Percentiles rank a stretch among this genome's conserved stretches.
Evolutionary conservation across 1,139 yeast species (phyloP).

Genomic region (Hanseniaspora gamundiae): DNA sequence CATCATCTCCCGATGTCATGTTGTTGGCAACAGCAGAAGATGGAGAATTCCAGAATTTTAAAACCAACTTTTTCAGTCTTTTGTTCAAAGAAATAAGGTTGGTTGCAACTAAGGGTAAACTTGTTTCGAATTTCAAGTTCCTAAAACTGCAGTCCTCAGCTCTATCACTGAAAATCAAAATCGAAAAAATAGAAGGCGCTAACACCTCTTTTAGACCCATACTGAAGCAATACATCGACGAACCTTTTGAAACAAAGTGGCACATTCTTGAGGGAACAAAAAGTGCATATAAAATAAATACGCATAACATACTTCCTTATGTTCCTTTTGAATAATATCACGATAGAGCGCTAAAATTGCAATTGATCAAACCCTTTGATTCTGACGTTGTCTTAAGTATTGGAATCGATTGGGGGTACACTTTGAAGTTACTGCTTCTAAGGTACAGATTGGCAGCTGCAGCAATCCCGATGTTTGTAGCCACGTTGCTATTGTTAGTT

Average conservation of each 20-base stretch:
- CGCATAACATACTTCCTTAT: conserved; percentile 75
- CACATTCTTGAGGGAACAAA: conserved; percentile 35
- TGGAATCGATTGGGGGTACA: conserved; percentile 19
- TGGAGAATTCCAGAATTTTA: neutral
- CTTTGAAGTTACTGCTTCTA: conserved; percentile 41
- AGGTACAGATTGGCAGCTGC: conserved; percentile 54
- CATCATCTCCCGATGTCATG: conserved; percentile 28
- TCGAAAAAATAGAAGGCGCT: neutral
- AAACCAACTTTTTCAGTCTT: neutral
- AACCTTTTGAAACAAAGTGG: conserved; percentile 71
- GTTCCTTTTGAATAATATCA: conserved; percentile 37
- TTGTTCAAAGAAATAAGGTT: conserved; percentile 2
- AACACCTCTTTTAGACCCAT: conserved; percentile 38
- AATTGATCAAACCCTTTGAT: conserved; percentile 23
- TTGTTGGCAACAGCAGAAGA: conserved; percentile 12
- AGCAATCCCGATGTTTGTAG: conserved; percentile 42
- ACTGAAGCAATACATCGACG: conserved; percentile 52
- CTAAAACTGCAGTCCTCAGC: conserved; percentile 21
- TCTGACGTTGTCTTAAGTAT: conserved; percentile 24
- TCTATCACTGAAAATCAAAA: conserved; percentile 14
- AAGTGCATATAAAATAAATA: conserved; percentile 29
- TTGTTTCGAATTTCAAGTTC: conserved; percentile 11
- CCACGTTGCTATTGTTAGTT: conserved; percentile 32
- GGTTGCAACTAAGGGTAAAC: conserved; percentile 4
- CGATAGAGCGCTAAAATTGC: conserved; percentile 14